Evolutionary conservation across 257 asterid genomes (phyloP).

Genomic region (Lithospermum erythrorhizon): DNA sequence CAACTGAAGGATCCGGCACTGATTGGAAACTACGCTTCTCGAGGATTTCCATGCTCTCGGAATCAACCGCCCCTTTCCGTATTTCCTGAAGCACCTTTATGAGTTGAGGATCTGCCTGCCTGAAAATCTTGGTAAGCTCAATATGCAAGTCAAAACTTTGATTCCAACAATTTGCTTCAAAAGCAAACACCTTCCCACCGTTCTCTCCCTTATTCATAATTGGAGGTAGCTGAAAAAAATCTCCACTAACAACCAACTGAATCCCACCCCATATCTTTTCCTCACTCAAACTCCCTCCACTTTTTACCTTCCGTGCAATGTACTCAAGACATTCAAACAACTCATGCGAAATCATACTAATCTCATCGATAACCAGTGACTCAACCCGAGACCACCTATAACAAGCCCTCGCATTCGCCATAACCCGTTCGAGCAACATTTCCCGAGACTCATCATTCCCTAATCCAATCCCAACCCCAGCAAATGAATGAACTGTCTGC

Average conservation of each 20-base stretch:
- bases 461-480: constrained; percentile 48
- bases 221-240: constrained; percentile 71
- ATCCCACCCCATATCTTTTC: constrained; percentile 62
- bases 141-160: constrained; percentile 44
- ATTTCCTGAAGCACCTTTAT: constrained; percentile 47
- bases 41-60: constrained; percentile 35
- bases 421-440: constrained; percentile 31
- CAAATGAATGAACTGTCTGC: constrained; percentile 50
- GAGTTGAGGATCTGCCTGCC: constrained; percentile 48
- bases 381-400: constrained; percentile 48
- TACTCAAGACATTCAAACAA: constrained; percentile 40
- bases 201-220: constrained; percentile 14
- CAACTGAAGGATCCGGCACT: constrained; percentile 61
- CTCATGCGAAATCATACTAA: constrained; percentile 52
- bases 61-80: constrained; percentile 41
- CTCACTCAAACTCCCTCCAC: constrained; percentile 5
- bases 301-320: constrained; percentile 36
- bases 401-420: constrained; percentile 24
- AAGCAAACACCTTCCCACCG: constrained; percentile 31
- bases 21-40: constrained; percentile 37
- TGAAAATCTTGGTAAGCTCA: constrained; percentile 46
- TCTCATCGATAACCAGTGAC: constrained; percentile 58
- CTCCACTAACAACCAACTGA: constrained; percentile 71
- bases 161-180: constrained; percentile 64
- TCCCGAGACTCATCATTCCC: constrained; percentile 19